Base-by-base conservation (phyloP, 345 rosid species). In the Mangifera indica region DNA sequence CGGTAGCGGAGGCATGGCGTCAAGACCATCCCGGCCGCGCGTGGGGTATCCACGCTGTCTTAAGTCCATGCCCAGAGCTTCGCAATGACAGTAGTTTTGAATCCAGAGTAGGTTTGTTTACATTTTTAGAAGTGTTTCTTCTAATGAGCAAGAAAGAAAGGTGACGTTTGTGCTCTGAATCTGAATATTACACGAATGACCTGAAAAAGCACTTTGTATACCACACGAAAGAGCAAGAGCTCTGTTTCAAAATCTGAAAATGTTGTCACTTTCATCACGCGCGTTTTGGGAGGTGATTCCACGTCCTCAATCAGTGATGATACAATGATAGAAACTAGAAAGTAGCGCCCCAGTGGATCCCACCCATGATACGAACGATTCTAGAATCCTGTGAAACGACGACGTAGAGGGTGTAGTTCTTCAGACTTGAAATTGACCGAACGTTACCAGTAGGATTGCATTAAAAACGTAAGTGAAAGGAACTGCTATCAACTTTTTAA, bases 41-140 rank as follows among this genome's bases (percentile, higher is more conserved):
- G 78, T 66, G 69, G 81, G 44, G 48, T 3, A 63, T 10, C 80
- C 84, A 2, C 88, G 78, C 45, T 76, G 87, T 78, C 92, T 74
- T 6, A 72, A 3, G 72, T 54, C 60, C 83, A 77, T 79, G 25
- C 45, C 26, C 18, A 4, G 13, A 5, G 22, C 22, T 65, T 7
- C 42, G 5, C 4, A 9, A 3, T 6, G 20, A 32, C 13, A 10
- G 34, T 6, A 18, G 1, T 22, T 60, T 26, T 2, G 34, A 7
- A 32, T 10, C 11, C 8, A 2, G 40, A 54, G 15, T 55, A 4
- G 15, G 26, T 34, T 13, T n/a, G 51, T 21, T 68, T 4, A 37
- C 61, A 68, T 68, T 15, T 54, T 40, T 34, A 54, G 26, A 1
- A 32, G 3, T 60, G 40, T 52, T 17, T 34, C 8, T 8, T 29